These are phyloP conservation scores for Mariannaea sp. DNA, from an alignment of 2,329 filamentous ascomycete genomes.

Conservation along the genomic window DNA sequence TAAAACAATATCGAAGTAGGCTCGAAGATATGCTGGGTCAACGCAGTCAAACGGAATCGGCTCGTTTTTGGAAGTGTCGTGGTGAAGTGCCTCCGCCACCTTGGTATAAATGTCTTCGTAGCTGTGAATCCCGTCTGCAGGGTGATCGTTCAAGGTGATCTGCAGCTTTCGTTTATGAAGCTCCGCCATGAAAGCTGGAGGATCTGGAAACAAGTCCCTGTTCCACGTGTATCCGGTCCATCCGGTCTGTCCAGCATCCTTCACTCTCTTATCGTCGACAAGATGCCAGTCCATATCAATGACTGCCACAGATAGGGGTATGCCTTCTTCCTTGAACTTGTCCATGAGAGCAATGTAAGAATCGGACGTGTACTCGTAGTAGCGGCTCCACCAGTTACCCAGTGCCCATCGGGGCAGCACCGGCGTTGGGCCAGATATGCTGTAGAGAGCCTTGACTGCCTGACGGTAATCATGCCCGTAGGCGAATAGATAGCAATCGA, in stretches of 20 bases:
- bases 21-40: conserved; percentile 58
- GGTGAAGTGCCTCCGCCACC: conserved; percentile 56
- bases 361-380: conserved; percentile 60
- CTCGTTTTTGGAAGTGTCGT: conserved; percentile 47
- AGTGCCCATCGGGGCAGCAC: conserved; percentile 61
- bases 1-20: conserved; percentile 63
- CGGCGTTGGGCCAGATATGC: conserved; percentile 60
- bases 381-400: conserved; percentile 70
- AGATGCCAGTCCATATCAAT: conserved; percentile 72
- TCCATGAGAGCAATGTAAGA: conserved; percentile 64
- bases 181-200: conserved; percentile 54
- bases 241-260: conserved; percentile 50
- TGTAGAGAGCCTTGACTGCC: conserved; percentile 59
- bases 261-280: conserved; percentile 1
- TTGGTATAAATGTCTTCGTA: conserved; percentile 62
- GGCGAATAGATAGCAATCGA: conserved; percentile 64
- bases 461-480: conserved; percentile 62
- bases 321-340: conserved; percentile 52
- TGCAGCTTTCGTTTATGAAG: conserved; percentile 58
- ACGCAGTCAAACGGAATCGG: conserved; percentile 52
- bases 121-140: conserved; percentile 60
- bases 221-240: conserved; percentile 65
- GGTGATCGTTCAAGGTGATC: conserved; percentile 65
- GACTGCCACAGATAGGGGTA: conserved; percentile 64
- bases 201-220: conserved; percentile 55